These are phyloP conservation scores for Vaccinium vitisidaea DNA, from an alignment of 148 eudicot genomes.

Conservation along the genomic window DNA sequence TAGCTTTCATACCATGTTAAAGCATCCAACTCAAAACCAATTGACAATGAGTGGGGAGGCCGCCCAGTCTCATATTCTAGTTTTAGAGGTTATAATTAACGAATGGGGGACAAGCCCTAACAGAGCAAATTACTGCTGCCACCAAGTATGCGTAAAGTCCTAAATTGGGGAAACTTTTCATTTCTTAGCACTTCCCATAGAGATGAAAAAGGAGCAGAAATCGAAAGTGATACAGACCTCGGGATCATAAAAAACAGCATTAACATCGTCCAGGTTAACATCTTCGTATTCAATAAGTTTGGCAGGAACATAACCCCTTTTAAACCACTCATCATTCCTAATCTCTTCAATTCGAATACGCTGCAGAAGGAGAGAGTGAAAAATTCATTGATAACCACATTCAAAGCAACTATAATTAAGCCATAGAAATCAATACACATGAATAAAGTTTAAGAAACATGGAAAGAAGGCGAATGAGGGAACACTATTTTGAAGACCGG, in stretches of 20 bases:
- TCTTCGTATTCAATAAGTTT: conserved; percentile 76
- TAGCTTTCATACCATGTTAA: too few species aligned
- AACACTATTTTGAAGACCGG: neutral
- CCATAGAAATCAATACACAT: neutral
- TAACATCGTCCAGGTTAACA: conserved; percentile 86
- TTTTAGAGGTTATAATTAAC: too few species aligned
- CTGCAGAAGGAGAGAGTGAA: conserved; percentile 33
- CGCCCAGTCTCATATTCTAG: too few species aligned
- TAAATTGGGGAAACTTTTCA: neutral
- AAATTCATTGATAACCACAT: neutral
- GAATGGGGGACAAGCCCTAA: too few species aligned
- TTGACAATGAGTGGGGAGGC: too few species aligned
- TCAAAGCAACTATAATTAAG: neutral
- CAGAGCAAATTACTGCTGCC: neutral
- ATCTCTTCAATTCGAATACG: conserved; percentile 84
- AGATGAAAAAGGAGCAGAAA: neutral
- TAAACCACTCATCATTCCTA: conserved; percentile 90
- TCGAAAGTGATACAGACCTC: conserved; percentile 54
- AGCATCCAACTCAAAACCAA: too few species aligned
- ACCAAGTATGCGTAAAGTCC: neutral
- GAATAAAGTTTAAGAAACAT: neutral
- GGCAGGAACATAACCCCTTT: conserved; percentile 72
- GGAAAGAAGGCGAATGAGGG: neutral
- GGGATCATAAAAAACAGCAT: conserved; percentile 87
- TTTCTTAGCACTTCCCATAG: neutral